Percentiles rank a stretch among this genome's conserved stretches.
phyloP scores from a whole-genome alignment of 1,284 basidiomycete species.

The Ganoderma sp. region DNA sequence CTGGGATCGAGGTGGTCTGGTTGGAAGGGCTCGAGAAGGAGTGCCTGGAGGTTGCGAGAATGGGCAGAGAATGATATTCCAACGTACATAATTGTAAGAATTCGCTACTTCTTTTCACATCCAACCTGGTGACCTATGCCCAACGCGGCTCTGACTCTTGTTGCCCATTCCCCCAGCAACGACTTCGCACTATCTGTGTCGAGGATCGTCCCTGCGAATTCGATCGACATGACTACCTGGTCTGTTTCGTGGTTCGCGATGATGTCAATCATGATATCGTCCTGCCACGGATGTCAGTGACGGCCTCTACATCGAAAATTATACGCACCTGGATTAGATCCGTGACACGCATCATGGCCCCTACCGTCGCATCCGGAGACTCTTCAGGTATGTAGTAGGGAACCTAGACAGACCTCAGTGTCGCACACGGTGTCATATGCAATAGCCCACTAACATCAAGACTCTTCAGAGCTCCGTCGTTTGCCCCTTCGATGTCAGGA shows the following conservation, averaged over 20 bases:
- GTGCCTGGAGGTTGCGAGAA: slow-evolving; percentile 79
- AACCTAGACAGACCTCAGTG: slow-evolving; percentile 13
- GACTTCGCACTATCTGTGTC: slow-evolving; percentile 38
- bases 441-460: slow-evolving; percentile 20
- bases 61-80: slow-evolving; percentile 38
- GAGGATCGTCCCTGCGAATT: slow-evolving; percentile 43
- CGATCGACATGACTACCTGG: slow-evolving; percentile 49
- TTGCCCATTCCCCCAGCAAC: slow-evolving; percentile 34
- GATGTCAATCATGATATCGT: slow-evolving; percentile 54
- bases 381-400: slow-evolving; percentile 34
- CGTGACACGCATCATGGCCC: slow-evolving; percentile 24
- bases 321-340: slow-evolving; percentile 26
- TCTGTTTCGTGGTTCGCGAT: slow-evolving; percentile 39
- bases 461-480: slow-evolving; percentile 12
- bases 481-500: slow-evolving; percentile 29
- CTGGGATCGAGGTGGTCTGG: slow-evolving; percentile 81
- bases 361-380: slow-evolving; percentile 5
- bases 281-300: slow-evolving; percentile 34
- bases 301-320: neutral
- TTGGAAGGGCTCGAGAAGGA: slow-evolving; percentile 73
- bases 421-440: neutral
- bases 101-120: neutral
- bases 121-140: slow-evolving; percentile 13
- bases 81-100: slow-evolving; percentile 18
- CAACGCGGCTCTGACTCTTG: slow-evolving; percentile 35